These are phyloP conservation scores for Aureobasidium sp. DNA, from an alignment of 2,329 filamentous ascomycete genomes.

Conservation along the genomic window DNA sequence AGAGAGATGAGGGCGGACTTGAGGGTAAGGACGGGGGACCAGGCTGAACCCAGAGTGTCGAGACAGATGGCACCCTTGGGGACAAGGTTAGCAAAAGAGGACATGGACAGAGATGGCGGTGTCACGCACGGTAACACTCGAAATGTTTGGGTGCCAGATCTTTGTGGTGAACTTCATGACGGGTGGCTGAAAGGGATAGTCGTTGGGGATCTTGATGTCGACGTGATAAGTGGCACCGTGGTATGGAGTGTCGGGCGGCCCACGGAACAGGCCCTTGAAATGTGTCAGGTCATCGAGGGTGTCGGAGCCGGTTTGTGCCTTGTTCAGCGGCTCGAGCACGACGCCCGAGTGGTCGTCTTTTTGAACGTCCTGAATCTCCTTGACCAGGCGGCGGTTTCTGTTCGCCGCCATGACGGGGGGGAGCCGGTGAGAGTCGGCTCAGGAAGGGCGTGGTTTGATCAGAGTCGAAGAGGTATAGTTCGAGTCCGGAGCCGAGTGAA, in stretches of 20 bases:
- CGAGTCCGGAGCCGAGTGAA: conserved; percentile 2
- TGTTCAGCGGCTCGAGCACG: conserved; percentile 48
- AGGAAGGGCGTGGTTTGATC: background rate
- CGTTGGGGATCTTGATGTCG: conserved; percentile 78
- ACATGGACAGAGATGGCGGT: background rate
- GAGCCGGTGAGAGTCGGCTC: background rate
- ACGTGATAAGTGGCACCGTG: conserved; percentile 76
- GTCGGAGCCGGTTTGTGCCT: conserved; percentile 34
- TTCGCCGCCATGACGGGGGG: conserved; percentile 44
- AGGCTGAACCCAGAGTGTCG: conserved; percentile 80
- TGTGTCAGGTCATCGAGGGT: conserved; percentile 67
- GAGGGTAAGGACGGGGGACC: conserved; percentile 94
- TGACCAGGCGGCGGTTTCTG: conserved; percentile 56
- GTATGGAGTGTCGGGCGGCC: conserved; percentile 85
- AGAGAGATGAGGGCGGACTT: conserved; percentile 91
- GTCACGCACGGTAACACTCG: conserved; percentile 69
- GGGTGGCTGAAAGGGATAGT: conserved; percentile 91
- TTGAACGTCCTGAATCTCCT: conserved; percentile 70
- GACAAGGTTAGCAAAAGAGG: conserved; percentile 23
- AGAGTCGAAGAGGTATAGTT: conserved; percentile 4
- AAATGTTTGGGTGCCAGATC: conserved; percentile 97
- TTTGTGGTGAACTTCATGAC: conserved; percentile 86
- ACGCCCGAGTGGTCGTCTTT: conserved; percentile 73
- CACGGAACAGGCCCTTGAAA: conserved; percentile 74
- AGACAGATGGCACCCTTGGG: conserved; percentile 93